A percentile compares a stretch with the other conserved stretches of the same genome.
Evolutionary conservation across 2,329 filamentous ascomycete species (phyloP).

Genomic region (Tolypocladium tropicale): DNA sequence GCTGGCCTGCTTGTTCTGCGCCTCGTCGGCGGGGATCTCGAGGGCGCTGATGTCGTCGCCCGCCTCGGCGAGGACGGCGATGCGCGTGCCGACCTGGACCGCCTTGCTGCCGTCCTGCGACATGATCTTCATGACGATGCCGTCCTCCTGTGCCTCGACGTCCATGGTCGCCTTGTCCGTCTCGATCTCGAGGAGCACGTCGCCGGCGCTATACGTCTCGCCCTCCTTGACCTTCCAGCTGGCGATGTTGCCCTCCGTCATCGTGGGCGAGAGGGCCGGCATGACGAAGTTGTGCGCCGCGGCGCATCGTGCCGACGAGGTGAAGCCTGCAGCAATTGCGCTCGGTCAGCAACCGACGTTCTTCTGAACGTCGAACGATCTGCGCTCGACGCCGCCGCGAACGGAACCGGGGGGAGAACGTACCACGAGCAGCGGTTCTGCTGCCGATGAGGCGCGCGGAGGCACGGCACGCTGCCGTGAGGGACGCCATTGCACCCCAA

Average conservation of each 20-base stretch:
- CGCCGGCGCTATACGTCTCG: constrained; percentile 69
- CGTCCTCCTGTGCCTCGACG: constrained; percentile 85
- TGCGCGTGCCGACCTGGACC: constrained; percentile 68
- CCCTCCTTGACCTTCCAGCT: constrained; percentile 83
- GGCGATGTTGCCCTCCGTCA: constrained; percentile 87
- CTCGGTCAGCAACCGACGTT: not conserved
- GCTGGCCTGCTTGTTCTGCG: constrained; percentile 25
- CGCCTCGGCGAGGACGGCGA: constrained; percentile 72
- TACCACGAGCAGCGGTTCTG: constrained; percentile 46
- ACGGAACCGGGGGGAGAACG: constrained; percentile 19
- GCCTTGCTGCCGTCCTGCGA: constrained; percentile 63
- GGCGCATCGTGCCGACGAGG: constrained; percentile 49
- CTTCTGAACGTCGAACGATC: not conserved
- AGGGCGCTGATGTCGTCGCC: constrained; percentile 69
- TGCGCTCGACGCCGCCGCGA: not conserved
- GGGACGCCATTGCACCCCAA: constrained; percentile 49
- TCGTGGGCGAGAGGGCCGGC: constrained; percentile 84
- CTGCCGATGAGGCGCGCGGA: constrained; percentile 47
- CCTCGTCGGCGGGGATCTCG: constrained; percentile 63
- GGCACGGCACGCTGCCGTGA: constrained; percentile 52
- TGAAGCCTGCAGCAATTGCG: constrained; percentile 48
- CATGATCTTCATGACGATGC: constrained; percentile 75
- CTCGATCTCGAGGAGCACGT: constrained; percentile 85
- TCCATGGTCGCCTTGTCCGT: constrained; percentile 95
- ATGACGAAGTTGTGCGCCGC: constrained; percentile 84